Percentiles rank a stretch among this genome's conserved stretches.
Conservation (phyloP, 352 stramenopile genomes). For the Globisporangium takayamanum region DNA sequence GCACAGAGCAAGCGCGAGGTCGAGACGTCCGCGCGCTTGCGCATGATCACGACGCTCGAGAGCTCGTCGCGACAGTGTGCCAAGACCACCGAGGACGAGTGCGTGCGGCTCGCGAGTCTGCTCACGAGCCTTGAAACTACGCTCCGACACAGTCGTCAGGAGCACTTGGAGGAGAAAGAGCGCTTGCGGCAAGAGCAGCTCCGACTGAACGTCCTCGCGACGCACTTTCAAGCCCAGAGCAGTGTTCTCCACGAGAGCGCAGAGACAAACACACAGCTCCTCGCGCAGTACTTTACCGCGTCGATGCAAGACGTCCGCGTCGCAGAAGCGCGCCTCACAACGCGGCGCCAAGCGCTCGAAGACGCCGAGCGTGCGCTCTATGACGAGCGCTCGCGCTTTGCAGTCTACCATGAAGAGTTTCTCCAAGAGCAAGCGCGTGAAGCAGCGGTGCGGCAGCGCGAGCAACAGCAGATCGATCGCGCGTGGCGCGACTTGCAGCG, state of each 20-base stretch:
- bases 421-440: constrained; percentile 28
- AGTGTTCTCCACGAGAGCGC: constrained; percentile 43
- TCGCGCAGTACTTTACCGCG: constrained; percentile 33
- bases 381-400: constrained; percentile 42
- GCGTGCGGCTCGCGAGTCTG: constrained; percentile 41
- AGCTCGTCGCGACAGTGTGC: constrained; percentile 42
- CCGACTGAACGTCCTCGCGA: constrained; percentile 46
- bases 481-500: constrained; percentile 11
- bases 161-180: constrained; percentile 70
- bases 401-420: constrained; percentile 41
- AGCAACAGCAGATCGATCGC: constrained; percentile 4
- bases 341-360: constrained; percentile 29
- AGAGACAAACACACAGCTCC: constrained; percentile 30
- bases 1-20: constrained; percentile 26
- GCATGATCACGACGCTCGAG: constrained; percentile 62
- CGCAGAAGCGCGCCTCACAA: constrained; percentile 32
- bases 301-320: constrained; percentile 40
- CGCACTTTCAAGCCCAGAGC: constrained; percentile 65
- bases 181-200: constrained; percentile 60
- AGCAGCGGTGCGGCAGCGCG: constrained; percentile 22
- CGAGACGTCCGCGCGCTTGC: constrained; percentile 46
- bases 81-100: constrained; percentile 55
- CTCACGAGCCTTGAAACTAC: constrained; percentile 44
- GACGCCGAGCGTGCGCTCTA: constrained; percentile 44
- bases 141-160: constrained; percentile 42